Base-by-base conservation (phyloP, 352 stramenopile genomes). In the Albugo laibachii region DNA sequence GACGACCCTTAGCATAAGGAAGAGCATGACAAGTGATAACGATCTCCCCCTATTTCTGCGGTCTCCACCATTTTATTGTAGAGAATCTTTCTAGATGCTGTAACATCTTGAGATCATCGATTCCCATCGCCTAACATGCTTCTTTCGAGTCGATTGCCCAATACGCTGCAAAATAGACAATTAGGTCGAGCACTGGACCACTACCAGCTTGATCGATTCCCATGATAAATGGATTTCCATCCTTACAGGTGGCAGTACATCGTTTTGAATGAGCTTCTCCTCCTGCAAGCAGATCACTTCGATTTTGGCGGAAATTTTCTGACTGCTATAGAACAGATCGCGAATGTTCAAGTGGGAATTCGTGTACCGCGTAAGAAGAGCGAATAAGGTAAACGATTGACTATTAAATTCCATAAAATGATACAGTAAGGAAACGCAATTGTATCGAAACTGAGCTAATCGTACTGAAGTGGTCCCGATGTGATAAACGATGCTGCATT, bases 71-170 rank as follows among this genome's bases (percentile, higher is more conserved):
- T 93, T 57, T 95, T 75, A n/a, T 87, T 60, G 48, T 97, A 96
- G 35, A 97, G 63, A 31, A 55, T 54, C 36, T 85, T 74, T 48
- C 92, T 69, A 44, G 66, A 89, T 50, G 94, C 83, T 21, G 81
- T 14, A 97, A 51, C 52, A 78, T 72, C 64, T 97, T 97, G 24
- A 88, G 97, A 71, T 97, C 92, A 54, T 97, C 83, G 49, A 97
- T 96, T 42, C 75, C 87, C 49, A 83, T 62, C 1, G 77, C 68
- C 49, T 64, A 63, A 66, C 97, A 95, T 37, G 57, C 56, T 40
- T 69, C 60, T 69, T 83, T 62, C 49, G 74, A 55, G 45, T 52
- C 48, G 36, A 84, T 57, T 14, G 69, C 63, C 88, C 89, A 97
- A 60, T 93, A 97, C 24, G 88, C 86, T 5, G 76, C 73, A 24